Conservation (phyloP, 2,329 filamentous ascomycete genomes). For the Xylariomycetidae sp. region DNA sequence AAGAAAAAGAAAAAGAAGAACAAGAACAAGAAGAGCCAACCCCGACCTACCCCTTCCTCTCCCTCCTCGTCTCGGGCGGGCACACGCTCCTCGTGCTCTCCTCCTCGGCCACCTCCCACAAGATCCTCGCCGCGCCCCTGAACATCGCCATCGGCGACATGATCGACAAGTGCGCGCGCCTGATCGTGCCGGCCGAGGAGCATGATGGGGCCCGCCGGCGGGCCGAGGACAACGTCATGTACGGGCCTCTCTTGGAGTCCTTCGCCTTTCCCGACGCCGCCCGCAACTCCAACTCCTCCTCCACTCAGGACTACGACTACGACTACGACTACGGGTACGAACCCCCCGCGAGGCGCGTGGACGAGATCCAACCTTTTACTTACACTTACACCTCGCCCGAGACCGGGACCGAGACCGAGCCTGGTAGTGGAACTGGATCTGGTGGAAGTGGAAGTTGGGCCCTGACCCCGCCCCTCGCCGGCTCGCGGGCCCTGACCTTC, state of each 20-base stretch:
- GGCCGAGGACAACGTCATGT: slow-evolving; percentile 57
- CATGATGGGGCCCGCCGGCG: not conserved
- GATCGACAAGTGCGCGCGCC: slow-evolving; percentile 80
- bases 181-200: slow-evolving; percentile 57
- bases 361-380: slow-evolving; percentile 49
- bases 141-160: slow-evolving; percentile 88
- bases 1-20: slow-evolving; percentile 1
- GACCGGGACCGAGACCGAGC: too few species aligned
- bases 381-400: too few species aligned
- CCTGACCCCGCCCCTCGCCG: slow-evolving; percentile 62
- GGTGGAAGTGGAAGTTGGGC: too few species aligned
- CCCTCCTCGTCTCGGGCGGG: slow-evolving; percentile 84
- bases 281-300: slow-evolving; percentile 1
- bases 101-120: slow-evolving; percentile 60
- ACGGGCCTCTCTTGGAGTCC: slow-evolving; percentile 71
- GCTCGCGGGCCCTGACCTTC: slow-evolving; percentile 55
- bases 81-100: slow-evolving; percentile 86
- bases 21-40: slow-evolving; percentile 7
- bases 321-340: slow-evolving; percentile 47
- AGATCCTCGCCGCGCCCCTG: slow-evolving; percentile 65
- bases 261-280: slow-evolving; percentile 62
- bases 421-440: too few species aligned
- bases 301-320: not conserved
- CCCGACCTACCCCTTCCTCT: slow-evolving; percentile 78
- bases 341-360: slow-evolving; percentile 51